These are phyloP conservation scores for Ophiostoma australiae DNA, from an alignment of 2,329 filamentous ascomycete genomes.

Conservation along the genomic window DNA sequence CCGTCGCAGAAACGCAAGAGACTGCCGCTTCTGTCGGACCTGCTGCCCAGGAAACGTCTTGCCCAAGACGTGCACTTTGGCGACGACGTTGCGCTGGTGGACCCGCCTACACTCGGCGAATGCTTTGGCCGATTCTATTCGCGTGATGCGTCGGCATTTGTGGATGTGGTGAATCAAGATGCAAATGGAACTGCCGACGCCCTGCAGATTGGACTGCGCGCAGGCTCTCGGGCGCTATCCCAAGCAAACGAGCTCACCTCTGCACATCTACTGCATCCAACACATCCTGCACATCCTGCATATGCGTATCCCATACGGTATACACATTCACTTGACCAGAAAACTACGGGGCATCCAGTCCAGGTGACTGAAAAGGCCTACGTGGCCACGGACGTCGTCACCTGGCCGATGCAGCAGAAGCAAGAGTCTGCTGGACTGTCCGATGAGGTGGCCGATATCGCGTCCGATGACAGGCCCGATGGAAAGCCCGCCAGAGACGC, in stretches of 20 bases:
- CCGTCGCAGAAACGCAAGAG: not conserved
- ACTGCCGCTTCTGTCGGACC: conserved; percentile 33
- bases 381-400: conserved; percentile 17
- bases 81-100: conserved; percentile 39
- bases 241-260: not conserved
- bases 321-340: too few relatives aligned
- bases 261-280: not conserved
- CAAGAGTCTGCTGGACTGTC: not conserved
- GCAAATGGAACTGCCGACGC: conserved; percentile 33
- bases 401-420: conserved; percentile 34
- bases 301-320: too few relatives aligned
- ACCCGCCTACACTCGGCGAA: conserved; percentile 48
- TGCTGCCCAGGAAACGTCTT: conserved; percentile 21
- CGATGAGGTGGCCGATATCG: not conserved
- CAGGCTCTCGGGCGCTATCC: conserved; percentile 35
- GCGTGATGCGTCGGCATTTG: conserved; percentile 47
- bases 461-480: not conserved
- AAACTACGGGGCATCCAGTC: not conserved
- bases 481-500: not conserved
- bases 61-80: conserved; percentile 47
- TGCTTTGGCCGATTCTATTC: conserved; percentile 52
- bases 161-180: conserved; percentile 56
- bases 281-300: not conserved
- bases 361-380: not conserved
- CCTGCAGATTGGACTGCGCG: conserved; percentile 46